Base-by-base conservation (phyloP, 2,329 filamentous ascomycete genomes). In the Rhynchosporium agropyri region DNA sequence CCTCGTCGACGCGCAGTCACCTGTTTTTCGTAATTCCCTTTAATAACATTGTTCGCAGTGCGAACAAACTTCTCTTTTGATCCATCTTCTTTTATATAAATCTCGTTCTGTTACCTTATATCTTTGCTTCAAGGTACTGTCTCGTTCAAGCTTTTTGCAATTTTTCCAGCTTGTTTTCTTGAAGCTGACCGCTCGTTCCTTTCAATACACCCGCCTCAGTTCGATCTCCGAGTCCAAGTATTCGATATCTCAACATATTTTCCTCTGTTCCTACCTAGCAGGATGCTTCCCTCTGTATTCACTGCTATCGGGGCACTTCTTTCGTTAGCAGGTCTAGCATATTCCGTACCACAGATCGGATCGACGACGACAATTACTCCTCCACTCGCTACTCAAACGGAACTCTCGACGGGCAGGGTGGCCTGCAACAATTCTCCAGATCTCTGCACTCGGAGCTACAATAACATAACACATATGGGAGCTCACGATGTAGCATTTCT, bases 381-480 rank as follows among this genome's bases (percentile, higher is more conserved):
- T 29, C 29, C 65, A 8, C 40, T 65, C 7, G 58, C 63, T 8
- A 65, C 66, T 20, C 38, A 65, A 59, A 67, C 70, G 43, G 67
- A 66, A 29, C 61, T 51, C n/a, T 63, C 70, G 56, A 69, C 72
- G 26, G 63, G 65, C 36, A 69, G 70, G 49, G 65, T 65, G 45
- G 71, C 71, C 31, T 95, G 91, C 83, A 95, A 95, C 78, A 94
- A 94, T 80, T 92, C 89, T 0, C 89, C 90, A 0, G 78, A 81
- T 49, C 83, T 95, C 46, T 95, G 91, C 79, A 79, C 78, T 65
- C 85, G 84, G 67, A 78, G 84, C 20, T 95, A 95, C 79, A 87
- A 86, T 77, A 85, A 89, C 68, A 84, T 95, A 69, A 93, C 90
- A 3, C 84, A 93, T 74, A 84, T 94, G 72, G 88, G 86, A 29